A percentile compares a stretch with the other conserved stretches of the same genome.
phyloP scores from a whole-genome alignment of 2,329 filamentous ascomycete genomes.

The Colletotrichum brevisporum region DNA sequence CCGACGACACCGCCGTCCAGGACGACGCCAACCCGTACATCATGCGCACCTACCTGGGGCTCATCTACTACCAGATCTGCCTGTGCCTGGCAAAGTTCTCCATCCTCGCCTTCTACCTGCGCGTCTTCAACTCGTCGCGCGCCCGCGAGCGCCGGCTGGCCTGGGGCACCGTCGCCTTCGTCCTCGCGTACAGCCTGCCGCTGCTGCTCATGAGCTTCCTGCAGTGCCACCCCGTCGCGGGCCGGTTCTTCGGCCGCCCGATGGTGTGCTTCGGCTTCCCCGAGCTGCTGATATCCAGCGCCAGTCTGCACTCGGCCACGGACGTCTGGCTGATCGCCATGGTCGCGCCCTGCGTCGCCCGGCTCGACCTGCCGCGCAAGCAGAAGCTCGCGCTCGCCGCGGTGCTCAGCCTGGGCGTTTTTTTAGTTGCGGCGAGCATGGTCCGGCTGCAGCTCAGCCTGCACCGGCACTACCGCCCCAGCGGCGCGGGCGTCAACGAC shows the following conservation, averaged over 20 bases:
- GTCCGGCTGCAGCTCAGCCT: conserved; percentile 50
- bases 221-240: conserved; percentile 58
- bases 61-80: conserved; percentile 56
- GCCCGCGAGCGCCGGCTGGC: conserved; percentile 51
- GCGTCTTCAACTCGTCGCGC: conserved; percentile 51
- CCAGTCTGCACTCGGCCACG: conserved; percentile 61
- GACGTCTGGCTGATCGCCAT: conserved; percentile 61
- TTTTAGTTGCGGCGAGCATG: conserved; percentile 54
- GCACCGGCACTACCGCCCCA: conserved; percentile 44
- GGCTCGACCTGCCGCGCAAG: conserved; percentile 55
- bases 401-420: conserved; percentile 61
- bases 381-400: conserved; percentile 59
- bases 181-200: conserved; percentile 52
- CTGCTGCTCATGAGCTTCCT: conserved; percentile 56
- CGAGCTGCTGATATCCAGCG: conserved; percentile 58
- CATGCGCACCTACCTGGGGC: conserved; percentile 50
- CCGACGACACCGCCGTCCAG: conserved; percentile 21
- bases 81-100: conserved; percentile 57
- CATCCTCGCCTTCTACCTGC: conserved; percentile 56
- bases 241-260: conserved; percentile 51
- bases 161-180: conserved; percentile 51
- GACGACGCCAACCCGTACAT: conserved; percentile 45
- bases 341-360: conserved; percentile 56
- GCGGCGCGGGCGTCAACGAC: conserved; percentile 42
- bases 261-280: conserved; percentile 57